A percentile compares a stretch with the other conserved stretches of the same genome.
These are phyloP conservation scores for Trichophaea hybrida DNA, from an alignment of 2,329 filamentous ascomycete species.

Conservation along the genomic window DNA sequence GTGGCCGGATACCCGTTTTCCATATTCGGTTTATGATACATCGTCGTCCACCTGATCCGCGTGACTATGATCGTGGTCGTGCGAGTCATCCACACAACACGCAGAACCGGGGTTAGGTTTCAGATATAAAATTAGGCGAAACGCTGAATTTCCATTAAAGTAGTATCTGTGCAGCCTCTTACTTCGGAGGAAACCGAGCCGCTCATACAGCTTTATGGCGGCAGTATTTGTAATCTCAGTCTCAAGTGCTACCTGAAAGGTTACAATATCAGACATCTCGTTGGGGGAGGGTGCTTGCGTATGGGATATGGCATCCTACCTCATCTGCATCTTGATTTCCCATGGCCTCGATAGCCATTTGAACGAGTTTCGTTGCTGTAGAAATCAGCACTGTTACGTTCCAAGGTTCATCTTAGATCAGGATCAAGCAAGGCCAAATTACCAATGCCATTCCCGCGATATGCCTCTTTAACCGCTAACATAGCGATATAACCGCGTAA, in stretches of 20 bases:
- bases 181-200: conserved; percentile 77
- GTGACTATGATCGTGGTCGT: conserved; percentile 12
- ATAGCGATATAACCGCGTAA: conserved; percentile 94
- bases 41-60: conserved; percentile 1
- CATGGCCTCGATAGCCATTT: conserved; percentile 85
- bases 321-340: conserved; percentile 70
- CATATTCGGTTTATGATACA: not conserved
- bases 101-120: conserved; percentile 33
- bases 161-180: conserved; percentile 94
- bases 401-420: too few relatives aligned
- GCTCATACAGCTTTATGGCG: conserved; percentile 83
- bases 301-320: conserved; percentile 30
- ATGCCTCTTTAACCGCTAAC: conserved; percentile 73
- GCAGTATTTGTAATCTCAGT: conserved; percentile 87
- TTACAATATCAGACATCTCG: not conserved
- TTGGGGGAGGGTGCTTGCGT: not conserved
- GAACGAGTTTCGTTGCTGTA: conserved; percentile 61
- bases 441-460: conserved; percentile 69
- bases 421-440: not conserved
- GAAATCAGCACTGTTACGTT: conserved; percentile 10
- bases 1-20: not conserved
- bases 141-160: conserved; percentile 89
- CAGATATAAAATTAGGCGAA: conserved; percentile 68
- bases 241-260: conserved; percentile 61
- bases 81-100: conserved; percentile 8